Conservation (phyloP, 2,329 filamentous ascomycete genomes). For the Pseudogymnoascus sp. region DNA sequence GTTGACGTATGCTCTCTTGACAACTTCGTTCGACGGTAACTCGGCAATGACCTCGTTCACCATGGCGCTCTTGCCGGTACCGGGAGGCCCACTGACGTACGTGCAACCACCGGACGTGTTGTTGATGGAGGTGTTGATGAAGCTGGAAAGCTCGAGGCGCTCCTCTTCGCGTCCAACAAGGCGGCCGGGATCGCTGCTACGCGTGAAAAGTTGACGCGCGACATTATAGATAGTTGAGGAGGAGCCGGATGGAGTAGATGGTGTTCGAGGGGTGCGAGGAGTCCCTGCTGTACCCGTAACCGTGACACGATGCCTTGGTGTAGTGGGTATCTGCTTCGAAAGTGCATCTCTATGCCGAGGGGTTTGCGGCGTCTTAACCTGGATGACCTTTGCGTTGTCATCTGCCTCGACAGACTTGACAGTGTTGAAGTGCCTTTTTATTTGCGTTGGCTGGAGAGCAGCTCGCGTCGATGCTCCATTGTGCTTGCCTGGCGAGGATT, state of each 20-base stretch:
- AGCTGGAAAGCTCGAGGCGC: conserved; percentile 55
- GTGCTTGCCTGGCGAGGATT: conserved; percentile 39
- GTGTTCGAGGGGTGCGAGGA: conserved; percentile 70
- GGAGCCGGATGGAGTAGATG: conserved; percentile 56
- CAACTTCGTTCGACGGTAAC: conserved; percentile 38
- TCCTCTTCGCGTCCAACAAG: conserved; percentile 36
- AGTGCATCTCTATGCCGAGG: conserved; percentile 74
- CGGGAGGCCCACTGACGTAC: conserved; percentile 91
- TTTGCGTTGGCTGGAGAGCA: conserved; percentile 37
- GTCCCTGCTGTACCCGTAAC: conserved; percentile 67
- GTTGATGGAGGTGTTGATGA: conserved; percentile 57
- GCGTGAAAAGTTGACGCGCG: conserved; percentile 79
- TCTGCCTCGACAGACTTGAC: conserved; percentile 33
- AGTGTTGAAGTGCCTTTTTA: conserved; percentile 36
- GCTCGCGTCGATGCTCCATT: conserved; percentile 34
- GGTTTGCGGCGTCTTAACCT: conserved; percentile 61
- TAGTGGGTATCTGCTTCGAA: conserved; percentile 59
- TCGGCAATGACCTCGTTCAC: conserved; percentile 68
- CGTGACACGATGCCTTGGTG: conserved; percentile 77
- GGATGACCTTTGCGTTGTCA: conserved; percentile 36
- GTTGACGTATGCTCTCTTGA: conserved; percentile 77
- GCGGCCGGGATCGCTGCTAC: conserved; percentile 34
- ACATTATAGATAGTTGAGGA: conserved; percentile 74
- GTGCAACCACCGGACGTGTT: conserved; percentile 66
- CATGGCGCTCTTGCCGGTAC: conserved; percentile 94